phyloP scores from a whole-genome alignment of 768 basidiomycete genomes.

The Termitomyces sp. region DNA sequence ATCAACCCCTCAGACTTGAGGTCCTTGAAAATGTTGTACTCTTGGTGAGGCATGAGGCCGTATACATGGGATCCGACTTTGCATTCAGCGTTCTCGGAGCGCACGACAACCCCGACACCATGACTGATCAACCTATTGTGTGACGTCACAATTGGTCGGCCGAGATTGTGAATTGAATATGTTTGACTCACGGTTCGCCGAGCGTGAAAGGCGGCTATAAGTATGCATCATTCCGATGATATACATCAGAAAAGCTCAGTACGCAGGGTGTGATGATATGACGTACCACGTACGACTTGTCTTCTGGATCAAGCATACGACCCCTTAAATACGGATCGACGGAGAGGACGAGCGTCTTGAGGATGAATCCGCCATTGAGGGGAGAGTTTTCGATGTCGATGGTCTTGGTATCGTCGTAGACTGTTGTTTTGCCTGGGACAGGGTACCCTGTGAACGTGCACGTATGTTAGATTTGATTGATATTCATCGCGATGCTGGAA shows the following conservation, averaged over 20 bases:
- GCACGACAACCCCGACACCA: slow-evolving; percentile 41
- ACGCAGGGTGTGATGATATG: too few relatives aligned
- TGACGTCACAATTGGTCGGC: not conserved
- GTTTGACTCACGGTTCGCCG: slow-evolving; percentile 29
- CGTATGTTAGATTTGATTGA: not conserved
- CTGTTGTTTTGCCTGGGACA: slow-evolving; percentile 38
- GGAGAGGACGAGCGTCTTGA: slow-evolving; percentile 44
- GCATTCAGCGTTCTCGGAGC: slow-evolving; percentile 29
- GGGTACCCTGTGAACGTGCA: slow-evolving; percentile 28
- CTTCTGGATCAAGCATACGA: slow-evolving; percentile 29
- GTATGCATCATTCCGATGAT: too few relatives aligned
- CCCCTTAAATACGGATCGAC: slow-evolving; percentile 38
- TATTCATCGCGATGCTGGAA: not conserved
- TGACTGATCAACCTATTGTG: slow-evolving; percentile 20
- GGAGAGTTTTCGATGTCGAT: slow-evolving; percentile 46
- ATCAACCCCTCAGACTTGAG: slow-evolving; percentile 13
- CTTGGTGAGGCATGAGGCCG: slow-evolving; percentile 27
- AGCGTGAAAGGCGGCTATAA: slow-evolving; percentile 24
- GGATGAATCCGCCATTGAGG: slow-evolving; percentile 39
- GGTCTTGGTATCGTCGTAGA: slow-evolving; percentile 36
- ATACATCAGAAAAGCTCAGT: too few relatives aligned
- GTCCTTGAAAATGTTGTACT: slow-evolving; percentile 30
- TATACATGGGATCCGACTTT: slow-evolving; percentile 37
- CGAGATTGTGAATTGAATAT: not conserved
- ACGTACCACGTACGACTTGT: slow-evolving; percentile 22